Percentiles rank a stretch among this genome's conserved stretches.
These are phyloP conservation scores for Camellia oleifera DNA, from an alignment of 179 eudicot species.

Conservation along the genomic window DNA sequence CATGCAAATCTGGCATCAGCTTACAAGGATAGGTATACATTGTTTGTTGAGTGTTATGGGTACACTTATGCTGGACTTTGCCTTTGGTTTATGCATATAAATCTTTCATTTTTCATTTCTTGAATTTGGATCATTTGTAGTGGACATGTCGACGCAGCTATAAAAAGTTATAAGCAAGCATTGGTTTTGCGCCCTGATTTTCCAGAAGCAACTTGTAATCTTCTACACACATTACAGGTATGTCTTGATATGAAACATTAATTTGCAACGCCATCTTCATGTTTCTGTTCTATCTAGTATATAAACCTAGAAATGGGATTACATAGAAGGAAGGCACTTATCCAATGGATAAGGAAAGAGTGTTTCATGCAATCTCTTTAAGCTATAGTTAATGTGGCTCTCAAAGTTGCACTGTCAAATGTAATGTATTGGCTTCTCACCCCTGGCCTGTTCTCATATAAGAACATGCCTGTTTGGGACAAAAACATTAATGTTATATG, in stretches of 20 bases:
- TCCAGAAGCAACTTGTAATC: conserved; percentile 98
- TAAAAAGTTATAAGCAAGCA: conserved; percentile 88
- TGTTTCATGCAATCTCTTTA: background rate
- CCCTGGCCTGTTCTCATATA: background rate
- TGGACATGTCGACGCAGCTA: conserved; percentile 86
- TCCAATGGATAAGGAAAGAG: background rate
- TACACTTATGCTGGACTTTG: background rate
- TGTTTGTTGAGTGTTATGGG: background rate
- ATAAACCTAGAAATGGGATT: background rate
- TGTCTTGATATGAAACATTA: background rate
- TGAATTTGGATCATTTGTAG: conserved; percentile 36
- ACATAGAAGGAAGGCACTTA: background rate
- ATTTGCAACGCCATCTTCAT: background rate
- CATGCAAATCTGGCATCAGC: conserved; percentile 99
- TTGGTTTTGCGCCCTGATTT: conserved; percentile 82
- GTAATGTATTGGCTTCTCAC: background rate
- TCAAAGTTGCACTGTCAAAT: background rate
- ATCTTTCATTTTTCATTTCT: background rate
- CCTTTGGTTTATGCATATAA: background rate
- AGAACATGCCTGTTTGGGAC: background rate
- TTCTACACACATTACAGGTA: conserved; percentile 96
- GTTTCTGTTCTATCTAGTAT: background rate
- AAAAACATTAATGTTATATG: background rate
- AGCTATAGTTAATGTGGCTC: background rate
- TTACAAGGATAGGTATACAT: conserved; percentile 80